Conservation (phyloP, 2,329 filamentous ascomycete genomes). For the Aspergillus caelatus region DNA sequence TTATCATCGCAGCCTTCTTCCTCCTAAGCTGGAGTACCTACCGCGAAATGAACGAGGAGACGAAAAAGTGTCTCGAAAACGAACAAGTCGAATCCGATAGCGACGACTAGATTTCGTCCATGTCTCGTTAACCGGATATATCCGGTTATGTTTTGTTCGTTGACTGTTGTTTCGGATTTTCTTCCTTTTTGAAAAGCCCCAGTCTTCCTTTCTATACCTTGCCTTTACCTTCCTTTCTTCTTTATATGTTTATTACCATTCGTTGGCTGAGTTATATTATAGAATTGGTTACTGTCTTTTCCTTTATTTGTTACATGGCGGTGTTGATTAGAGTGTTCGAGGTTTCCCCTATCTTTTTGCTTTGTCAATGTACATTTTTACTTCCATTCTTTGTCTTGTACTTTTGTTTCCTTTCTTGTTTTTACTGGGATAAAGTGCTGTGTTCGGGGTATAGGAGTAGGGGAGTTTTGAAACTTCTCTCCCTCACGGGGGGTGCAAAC, state of each 20-base stretch:
- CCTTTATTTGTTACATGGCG: background rate
- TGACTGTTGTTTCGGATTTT: background rate
- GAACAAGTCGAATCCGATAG: conserved; percentile 47
- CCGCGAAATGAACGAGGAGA: conserved; percentile 86
- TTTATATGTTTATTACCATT: background rate
- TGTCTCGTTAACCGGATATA: too few relatives aligned
- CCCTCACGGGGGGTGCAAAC: background rate
- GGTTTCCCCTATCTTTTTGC: background rate
- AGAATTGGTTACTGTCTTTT: background rate
- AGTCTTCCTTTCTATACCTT: background rate
- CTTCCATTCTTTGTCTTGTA: background rate
- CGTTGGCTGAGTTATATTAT: background rate
- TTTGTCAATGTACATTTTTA: background rate
- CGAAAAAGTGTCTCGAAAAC: conserved; percentile 57
- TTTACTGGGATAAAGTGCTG: conserved; percentile 4
- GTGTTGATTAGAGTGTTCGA: background rate
- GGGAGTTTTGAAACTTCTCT: background rate
- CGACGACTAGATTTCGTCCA: conserved; percentile 34
- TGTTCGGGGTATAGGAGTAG: background rate
- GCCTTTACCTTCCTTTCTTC: background rate
- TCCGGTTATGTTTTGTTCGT: background rate
- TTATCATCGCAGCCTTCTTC: conserved; percentile 88
- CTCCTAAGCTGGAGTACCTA: conserved; percentile 90
- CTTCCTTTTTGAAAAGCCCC: background rate
- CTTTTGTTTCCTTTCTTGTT: background rate